Percentiles rank a stretch among this genome's conserved stretches.
Evolutionary conservation across 78 protist species (phyloP).

Genomic region (Anaeramoeba ignava): DNA sequence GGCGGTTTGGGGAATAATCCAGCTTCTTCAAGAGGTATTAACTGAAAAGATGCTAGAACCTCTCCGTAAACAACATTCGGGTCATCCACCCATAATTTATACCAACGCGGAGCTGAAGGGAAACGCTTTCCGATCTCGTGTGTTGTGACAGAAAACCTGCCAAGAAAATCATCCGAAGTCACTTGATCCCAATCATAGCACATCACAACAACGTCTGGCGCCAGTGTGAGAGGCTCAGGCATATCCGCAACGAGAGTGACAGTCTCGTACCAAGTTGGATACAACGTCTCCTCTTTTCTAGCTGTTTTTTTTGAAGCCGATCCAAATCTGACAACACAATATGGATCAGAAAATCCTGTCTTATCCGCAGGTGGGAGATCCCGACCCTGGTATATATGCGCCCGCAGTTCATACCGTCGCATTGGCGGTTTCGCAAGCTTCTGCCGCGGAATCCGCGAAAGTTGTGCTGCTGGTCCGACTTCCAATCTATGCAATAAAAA

Average conservation of each 20-base stretch:
- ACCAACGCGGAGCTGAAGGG: conserved; percentile 15
- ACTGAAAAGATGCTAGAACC: conserved; percentile 11
- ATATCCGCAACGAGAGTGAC: conserved; percentile 7
- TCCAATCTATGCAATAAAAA: conserved; percentile 8
- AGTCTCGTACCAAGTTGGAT: conserved; percentile 2
- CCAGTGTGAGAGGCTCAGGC: not conserved
- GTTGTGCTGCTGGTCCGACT: conserved; percentile 1
- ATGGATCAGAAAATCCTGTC: conserved; percentile 19
- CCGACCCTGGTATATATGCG: conserved; percentile 23
- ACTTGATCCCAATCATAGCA: conserved; percentile 6
- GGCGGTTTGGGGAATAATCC: not conserved
- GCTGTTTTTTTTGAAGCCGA: not conserved
- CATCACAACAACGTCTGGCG: conserved; percentile 1
- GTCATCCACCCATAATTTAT: not conserved
- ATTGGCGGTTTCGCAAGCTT: not conserved
- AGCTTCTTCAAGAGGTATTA: conserved; percentile 3
- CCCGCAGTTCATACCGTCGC: conserved; percentile 9
- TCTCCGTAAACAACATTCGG: not conserved
- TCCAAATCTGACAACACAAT: conserved; percentile 7
- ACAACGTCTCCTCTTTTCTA: conserved; percentile 11
- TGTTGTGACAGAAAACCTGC: too few species aligned
- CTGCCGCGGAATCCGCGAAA: not conserved
- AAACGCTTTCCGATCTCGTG: too few species aligned
- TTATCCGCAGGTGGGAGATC: conserved; percentile 17
- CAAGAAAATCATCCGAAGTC: too few species aligned